phyloP scores from a whole-genome alignment of 805 yeast species.

The Saccharomycopsis lassenensis region DNA sequence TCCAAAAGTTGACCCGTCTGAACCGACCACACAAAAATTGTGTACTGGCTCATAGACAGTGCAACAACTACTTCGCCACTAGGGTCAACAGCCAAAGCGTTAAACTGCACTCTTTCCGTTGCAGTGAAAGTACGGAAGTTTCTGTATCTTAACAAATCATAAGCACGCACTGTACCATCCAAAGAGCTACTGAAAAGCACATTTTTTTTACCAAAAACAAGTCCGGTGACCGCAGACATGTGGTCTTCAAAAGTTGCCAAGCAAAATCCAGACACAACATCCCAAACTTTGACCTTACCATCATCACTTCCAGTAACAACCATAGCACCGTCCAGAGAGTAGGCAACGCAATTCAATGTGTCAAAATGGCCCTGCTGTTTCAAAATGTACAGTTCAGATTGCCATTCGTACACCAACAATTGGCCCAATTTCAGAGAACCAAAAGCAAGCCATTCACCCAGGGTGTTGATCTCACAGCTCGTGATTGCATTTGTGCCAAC shows the following conservation, averaged over 20 bases:
- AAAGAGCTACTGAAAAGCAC: conserved; percentile 84
- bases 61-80: conserved; percentile 96
- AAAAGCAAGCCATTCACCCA: conserved; percentile 96
- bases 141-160: conserved; percentile 89
- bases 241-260: conserved; percentile 88
- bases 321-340: conserved; percentile 91
- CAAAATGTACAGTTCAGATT: conserved; percentile 86
- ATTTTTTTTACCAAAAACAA: conserved; percentile 59
- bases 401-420: conserved; percentile 95
- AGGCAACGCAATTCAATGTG: conserved; percentile 68
- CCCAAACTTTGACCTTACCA: conserved; percentile 97
- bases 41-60: conserved; percentile 82
- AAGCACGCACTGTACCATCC: conserved; percentile 95
- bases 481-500: conserved; percentile 89
- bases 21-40: conserved; percentile 93
- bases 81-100: conserved; percentile 87
- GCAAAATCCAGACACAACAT: conserved; percentile 83
- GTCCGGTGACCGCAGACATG: conserved; percentile 66
- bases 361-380: conserved; percentile 98
- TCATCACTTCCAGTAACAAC: conserved; percentile 93
- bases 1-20: conserved; percentile 91
- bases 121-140: conserved; percentile 94
- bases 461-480: conserved; percentile 62
- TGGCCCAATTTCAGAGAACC: conserved; percentile 92
- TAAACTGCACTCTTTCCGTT: conserved; percentile 77